Evolutionary conservation across 2,329 filamentous ascomycete genomes (phyloP), one percentile per base, ranked within the genome.

Genomic region (Chrysoporthe austroafricana): DNA sequence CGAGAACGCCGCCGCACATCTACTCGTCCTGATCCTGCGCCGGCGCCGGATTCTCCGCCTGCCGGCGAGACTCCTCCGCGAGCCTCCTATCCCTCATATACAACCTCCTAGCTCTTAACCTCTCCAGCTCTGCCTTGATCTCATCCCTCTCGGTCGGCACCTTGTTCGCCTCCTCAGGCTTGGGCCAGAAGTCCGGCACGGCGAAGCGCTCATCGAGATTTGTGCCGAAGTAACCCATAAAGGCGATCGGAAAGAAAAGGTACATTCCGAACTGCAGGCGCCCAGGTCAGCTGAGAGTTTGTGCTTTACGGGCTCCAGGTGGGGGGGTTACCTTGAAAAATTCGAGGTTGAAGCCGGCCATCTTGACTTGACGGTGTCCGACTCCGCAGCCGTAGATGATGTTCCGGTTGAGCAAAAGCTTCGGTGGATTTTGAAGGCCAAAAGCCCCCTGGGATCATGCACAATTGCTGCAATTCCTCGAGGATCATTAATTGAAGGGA

Each of bases 141-240:
- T 96, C 93, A 66, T 96, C 92, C 71, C 85, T 84, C 73, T 96
- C 92, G 69, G 87, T 87, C 1, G 93, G 93, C 58, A 96, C 86
- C 75, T 86, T 87, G 80, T 96, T 90, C 69, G 90, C 90, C 77
- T 94, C 85, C 71, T 91, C 90, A 4, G 89, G 84, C 75, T 90
- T 93, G 39, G 96, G 96, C 96, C 96, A 99, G 85, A 99, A 99
- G 67, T 91, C 92, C 32, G 91, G 90, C 1, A 98, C 93, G 60
- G 87, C 83, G 84, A 99, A 99, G 71, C 93, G 91, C 73, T 91
- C 87, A 81, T 99, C 96, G 77, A 99, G 92, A 80, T 99, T 99
- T 66, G 94, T 97, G 77, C 96, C 96, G 80, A 98, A 99, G 84
- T 99, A 99, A 86, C 96, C 98, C 96, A 99, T 99, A 85, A 96